phyloP scores from a whole-genome alignment of 2,329 filamentous ascomycete species.

The Colletotrichum viniferum region DNA sequence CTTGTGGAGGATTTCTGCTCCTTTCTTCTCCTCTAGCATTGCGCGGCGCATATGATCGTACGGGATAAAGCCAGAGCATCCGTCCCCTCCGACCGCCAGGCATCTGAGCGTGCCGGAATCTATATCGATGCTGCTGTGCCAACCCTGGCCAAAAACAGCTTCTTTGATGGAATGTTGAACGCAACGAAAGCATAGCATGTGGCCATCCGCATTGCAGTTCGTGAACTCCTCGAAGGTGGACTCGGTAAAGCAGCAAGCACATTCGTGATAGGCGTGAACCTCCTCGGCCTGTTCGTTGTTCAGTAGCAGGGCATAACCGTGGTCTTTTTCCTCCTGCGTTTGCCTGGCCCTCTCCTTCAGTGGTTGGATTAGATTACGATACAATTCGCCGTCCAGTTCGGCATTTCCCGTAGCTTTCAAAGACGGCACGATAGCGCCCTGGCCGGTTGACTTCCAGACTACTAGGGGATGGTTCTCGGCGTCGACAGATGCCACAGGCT shows the following conservation, averaged over 20 bases:
- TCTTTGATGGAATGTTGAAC: constrained; percentile 83
- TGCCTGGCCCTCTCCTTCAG: constrained; percentile 48
- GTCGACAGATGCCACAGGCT: constrained; percentile 56
- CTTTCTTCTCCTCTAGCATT: constrained; percentile 71
- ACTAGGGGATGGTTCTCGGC: constrained; percentile 67
- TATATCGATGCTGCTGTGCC: constrained; percentile 79
- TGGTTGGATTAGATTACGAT: constrained; percentile 59
- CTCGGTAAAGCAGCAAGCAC: constrained; percentile 78
- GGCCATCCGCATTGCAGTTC: constrained; percentile 69
- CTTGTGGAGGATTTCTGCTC: constrained; percentile 72
- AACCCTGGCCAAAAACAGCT: constrained; percentile 91
- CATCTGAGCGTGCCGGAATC: constrained; percentile 79
- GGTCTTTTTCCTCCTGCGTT: constrained; percentile 56
- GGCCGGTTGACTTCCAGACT: constrained; percentile 61
- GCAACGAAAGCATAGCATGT: constrained; percentile 82
- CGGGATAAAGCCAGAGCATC: constrained; percentile 78
- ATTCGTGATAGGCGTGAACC: constrained; percentile 66
- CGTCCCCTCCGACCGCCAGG: constrained; percentile 72
- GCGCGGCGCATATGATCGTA: constrained; percentile 73
- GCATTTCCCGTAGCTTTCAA: constrained; percentile 69
- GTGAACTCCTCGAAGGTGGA: constrained; percentile 76
- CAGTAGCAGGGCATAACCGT: constrained; percentile 54
- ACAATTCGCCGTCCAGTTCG: constrained; percentile 68
- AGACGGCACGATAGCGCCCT: constrained; percentile 59
- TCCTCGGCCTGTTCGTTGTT: constrained; percentile 65